Evolutionary conservation across 164 flowering plant genomes (phyloP).

Genomic region (Stephania yunnanensis): DNA sequence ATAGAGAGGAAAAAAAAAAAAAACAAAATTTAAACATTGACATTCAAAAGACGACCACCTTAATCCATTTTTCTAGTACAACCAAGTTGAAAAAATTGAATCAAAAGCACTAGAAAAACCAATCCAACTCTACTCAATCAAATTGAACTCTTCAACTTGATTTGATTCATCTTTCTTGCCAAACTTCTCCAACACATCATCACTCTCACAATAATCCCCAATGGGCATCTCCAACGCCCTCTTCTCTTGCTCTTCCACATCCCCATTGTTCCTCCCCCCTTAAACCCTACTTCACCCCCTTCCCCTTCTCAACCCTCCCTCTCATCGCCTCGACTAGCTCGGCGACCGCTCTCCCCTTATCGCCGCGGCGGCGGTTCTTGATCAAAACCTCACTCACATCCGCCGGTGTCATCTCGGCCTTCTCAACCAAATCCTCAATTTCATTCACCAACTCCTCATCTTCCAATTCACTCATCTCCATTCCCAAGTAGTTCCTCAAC

Average conservation of each 20-base stretch:
- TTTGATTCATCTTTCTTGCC: conserved; percentile 1
- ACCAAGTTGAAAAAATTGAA: too few species aligned
- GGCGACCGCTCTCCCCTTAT: conserved; percentile 41
- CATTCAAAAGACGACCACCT: too few species aligned
- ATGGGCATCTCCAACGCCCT: conserved; percentile 55
- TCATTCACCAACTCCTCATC: conserved; percentile 25
- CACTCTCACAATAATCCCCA: conserved; percentile 19
- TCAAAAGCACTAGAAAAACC: neutral
- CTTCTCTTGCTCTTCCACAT: conserved; percentile 63
- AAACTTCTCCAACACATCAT: neutral
- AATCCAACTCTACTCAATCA: neutral
- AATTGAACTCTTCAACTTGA: neutral
- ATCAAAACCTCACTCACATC: conserved; percentile 82
- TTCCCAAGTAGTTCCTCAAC: conserved; percentile 57
- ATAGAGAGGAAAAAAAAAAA: too few species aligned
- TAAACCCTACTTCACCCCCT: conserved; percentile 3
- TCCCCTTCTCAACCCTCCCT: conserved; percentile 28
- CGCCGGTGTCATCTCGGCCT: conserved; percentile 82
- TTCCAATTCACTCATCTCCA: conserved; percentile 31
- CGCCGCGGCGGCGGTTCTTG: conserved; percentile 54
- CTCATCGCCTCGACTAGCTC: conserved; percentile 50
- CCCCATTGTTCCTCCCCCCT: conserved; percentile 17
- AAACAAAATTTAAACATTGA: too few species aligned
- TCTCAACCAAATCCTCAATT: conserved; percentile 35
- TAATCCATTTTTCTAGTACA: too few species aligned